These are phyloP conservation scores for Leccinum angustisporum DNA, from an alignment of 1,284 basidiomycete genomes.

Conservation along the genomic window DNA sequence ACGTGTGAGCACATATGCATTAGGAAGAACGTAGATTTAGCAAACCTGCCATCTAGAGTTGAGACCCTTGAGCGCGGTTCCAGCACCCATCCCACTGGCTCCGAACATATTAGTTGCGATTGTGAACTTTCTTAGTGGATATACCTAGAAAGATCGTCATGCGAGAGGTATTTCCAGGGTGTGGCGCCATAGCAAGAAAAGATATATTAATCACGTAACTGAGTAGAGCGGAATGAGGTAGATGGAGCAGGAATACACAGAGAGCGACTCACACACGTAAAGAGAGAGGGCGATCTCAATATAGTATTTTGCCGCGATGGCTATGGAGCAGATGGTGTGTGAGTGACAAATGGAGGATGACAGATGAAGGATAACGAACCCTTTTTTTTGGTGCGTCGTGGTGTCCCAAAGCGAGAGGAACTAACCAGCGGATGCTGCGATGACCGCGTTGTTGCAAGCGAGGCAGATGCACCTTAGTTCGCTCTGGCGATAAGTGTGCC, in stretches of 20 bases:
- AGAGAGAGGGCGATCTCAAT: constrained; percentile 14
- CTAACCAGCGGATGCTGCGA: too few relatives aligned
- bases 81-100: constrained; percentile 46
- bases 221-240: constrained; percentile 20
- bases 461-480: too few relatives aligned
- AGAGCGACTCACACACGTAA: constrained; percentile 33
- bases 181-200: constrained; percentile 47
- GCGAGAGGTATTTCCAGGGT: constrained; percentile 50
- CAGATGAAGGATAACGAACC: too few relatives aligned
- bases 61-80: constrained; percentile 49
- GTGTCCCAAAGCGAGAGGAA: too few relatives aligned
- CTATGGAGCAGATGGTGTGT: too few relatives aligned
- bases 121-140: constrained; percentile 47
- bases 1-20: constrained; percentile 10
- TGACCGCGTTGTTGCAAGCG: too few relatives aligned
- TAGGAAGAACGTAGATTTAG: constrained; percentile 15
- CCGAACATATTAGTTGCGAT: constrained; percentile 50
- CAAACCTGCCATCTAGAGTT: constrained; percentile 72
- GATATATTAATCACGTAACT: constrained; percentile 35
- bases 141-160: constrained; percentile 26
- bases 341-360: too few relatives aligned
- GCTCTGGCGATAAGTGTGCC: too few relatives aligned
- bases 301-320: too few relatives aligned
- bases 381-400: too few relatives aligned
- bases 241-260: constrained; percentile 2